Base-by-base conservation (phyloP, 805 yeast species). In the Wickerhamomyces silvicola region DNA sequence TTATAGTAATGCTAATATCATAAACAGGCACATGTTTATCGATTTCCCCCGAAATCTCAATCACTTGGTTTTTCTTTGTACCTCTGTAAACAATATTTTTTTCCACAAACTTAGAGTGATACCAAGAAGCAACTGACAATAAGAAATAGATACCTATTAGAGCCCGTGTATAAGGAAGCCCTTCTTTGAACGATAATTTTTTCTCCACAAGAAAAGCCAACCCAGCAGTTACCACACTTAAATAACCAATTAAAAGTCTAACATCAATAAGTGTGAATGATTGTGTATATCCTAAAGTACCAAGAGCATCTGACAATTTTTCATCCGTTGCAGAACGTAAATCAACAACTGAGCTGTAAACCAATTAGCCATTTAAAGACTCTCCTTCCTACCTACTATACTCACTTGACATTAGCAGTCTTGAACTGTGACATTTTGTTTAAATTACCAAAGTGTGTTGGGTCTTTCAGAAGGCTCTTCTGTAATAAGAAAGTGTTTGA, bases 151-250 rank as follows among this genome's bases (percentile, higher is more conserved):
- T 33, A 7, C 41, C 58, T 5, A 75, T 59, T 19, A 69, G 52
- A 1, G 53, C 38, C 15, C 58, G 57, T 6, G 75, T 69, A 26
- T 66, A 54, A 11, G 42, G 37, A 32, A 62, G 56, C 1, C 66
- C 57, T 4, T 74, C 70, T 8, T 60, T 45, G 40, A 69, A 74
- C 4, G 48, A 38, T 27, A 57, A 48, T 37, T 71, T 69, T 54
- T 73, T 74, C 42, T 75, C 82, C 25, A 70, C 42, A 14, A 57
- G 50, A 45, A 63, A 75, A 30, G 77, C 64, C 3, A 53, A 45
- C 4, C 62, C 81, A 8, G 78, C 74, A 12, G 72, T 53, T 2
- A 56, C 50, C 7, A 69, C 78, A 19, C 73, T 68, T 13, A 62
- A 40, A 36, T 68, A 64, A 2, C 81, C 81, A 31, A 75, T 53